A percentile compares a stretch with the other conserved stretches of the same genome.
phyloP scores from a whole-genome alignment of 2,329 filamentous ascomycete genomes.

The Coccinonectria pachysandricola region DNA sequence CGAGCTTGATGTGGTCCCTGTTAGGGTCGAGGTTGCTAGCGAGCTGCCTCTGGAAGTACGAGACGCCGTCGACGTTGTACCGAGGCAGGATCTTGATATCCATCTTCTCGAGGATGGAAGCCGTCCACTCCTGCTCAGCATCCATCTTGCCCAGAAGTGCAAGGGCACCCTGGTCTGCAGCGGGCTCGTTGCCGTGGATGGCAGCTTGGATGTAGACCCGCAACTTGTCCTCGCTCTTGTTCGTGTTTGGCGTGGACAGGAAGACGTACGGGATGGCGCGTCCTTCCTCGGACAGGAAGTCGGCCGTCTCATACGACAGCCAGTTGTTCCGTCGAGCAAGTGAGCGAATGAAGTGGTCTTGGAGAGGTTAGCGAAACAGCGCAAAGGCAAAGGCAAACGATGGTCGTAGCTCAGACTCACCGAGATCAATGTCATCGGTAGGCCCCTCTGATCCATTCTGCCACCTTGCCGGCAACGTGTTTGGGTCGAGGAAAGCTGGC shows the following conservation, averaged over 20 bases:
- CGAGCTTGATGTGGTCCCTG: slow-evolving; percentile 19
- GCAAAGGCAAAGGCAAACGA: too few species aligned
- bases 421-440: slow-evolving; percentile 19
- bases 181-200: slow-evolving; percentile 21
- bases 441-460: slow-evolving; percentile 19
- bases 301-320: slow-evolving; percentile 16
- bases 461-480: slow-evolving; percentile 15
- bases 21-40: slow-evolving; percentile 19
- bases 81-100: slow-evolving; percentile 20
- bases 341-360: slow-evolving; percentile 18
- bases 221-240: slow-evolving; percentile 10
- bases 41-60: slow-evolving; percentile 18
- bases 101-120: slow-evolving; percentile 15
- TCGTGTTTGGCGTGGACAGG: slow-evolving; percentile 4
- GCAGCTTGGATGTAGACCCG: slow-evolving; percentile 19
- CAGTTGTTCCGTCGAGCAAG: slow-evolving; percentile 20
- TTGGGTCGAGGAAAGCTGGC: slow-evolving; percentile 18
- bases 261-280: slow-evolving; percentile 7
- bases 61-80: slow-evolving; percentile 20
- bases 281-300: slow-evolving; percentile 20
- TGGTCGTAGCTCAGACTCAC: slow-evolving; percentile 11
- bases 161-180: slow-evolving; percentile 17
- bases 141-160: slow-evolving; percentile 19
- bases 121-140: slow-evolving; percentile 15
- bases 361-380: neutral